Base-by-base conservation (phyloP, 2,329 filamentous ascomycete species). In the Pseudogymnoascus sp. region DNA sequence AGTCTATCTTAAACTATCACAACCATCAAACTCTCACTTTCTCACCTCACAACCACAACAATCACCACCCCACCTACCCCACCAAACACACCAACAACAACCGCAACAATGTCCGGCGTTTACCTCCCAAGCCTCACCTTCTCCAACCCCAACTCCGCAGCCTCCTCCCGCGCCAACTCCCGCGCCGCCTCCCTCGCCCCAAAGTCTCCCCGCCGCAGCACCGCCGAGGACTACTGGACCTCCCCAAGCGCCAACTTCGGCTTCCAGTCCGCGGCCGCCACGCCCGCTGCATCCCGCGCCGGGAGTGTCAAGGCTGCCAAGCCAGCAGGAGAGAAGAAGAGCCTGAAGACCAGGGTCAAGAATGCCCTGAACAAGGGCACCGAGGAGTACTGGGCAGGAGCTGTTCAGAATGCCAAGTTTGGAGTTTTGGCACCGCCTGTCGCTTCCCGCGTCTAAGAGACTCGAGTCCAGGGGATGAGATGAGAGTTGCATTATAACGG, bases 31-130 rank as follows among this genome's bases (percentile, higher is more conserved):
- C 46, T 31, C 15, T 6, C 46, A 56, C 46, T 56, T 56, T 56
- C 46, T 33, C 26, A 56, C 26, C 46, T 56, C 9, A n/a, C 15
- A 29, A n/a, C 44, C 21, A 50, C 38, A 10, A 56, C n/a, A 33
- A 56, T 21, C 10, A 56, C n/a, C 17, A 56, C 50, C 19, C 46
- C 46, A 56, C 46, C 46, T n/a, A 56, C 50, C 4, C 50, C 50
- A 56, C 50, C 50, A 56, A 56, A 56, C 29, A 33, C 50, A 19
- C 50, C 50, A n/a, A 56, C 50, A 56, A 33, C 26, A 56, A 56
- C 50, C 29, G 10, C 17, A n/a, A 56, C 1, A 33, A 56, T 56
- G 50, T 56, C 50, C 2, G 29, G 10, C n/a, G 50, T 56, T 29
- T 56, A 56, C 29, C 50, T 56, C 17, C 50, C 50, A 19, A 33